Evolutionary conservation across 495 filamentous ascomycete genomes (phyloP), one percentile per base, ranked within the genome.

Genomic region (Apiosordaria backusii): DNA sequence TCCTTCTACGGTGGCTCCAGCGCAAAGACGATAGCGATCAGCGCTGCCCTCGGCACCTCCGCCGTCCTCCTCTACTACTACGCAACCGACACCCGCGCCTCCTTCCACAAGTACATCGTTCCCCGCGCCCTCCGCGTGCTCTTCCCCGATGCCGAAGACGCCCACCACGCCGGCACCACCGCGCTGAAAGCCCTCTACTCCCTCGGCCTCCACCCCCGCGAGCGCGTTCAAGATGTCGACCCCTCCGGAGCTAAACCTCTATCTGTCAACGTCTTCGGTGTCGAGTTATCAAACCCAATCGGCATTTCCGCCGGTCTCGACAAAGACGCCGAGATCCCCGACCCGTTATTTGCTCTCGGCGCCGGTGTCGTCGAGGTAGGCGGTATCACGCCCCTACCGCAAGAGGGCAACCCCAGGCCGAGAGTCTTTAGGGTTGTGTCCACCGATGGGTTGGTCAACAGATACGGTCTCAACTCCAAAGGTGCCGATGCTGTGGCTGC

Each of bases 281-380:
- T 90, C 61, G 84, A 77, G 13, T 82, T 99, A 27, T 79, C 83
- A 63, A 97, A 96, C 75, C 95, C 95, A 0, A 87, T 98, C 66
- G 96, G 88, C 57, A 97, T 92, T 58, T 96, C 93, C 6, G 96
- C 91, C 9, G 95, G 95, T 40, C 85, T 99, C 18, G 95, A 99
- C 80, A 98, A 99, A 79, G 85, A 96, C 74, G 96, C 87, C 53
- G 90, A 96, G 19, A 88, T 97, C 62, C 90, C 92, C 4, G 89
- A 92, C 67, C 82, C 88, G 2, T 84, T 98, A 13, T 89, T 97
- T 65, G 89, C 86, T 2, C 82, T 96, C 5, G 94, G 94, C 21
- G 87, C 92, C 4, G 86, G 85, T 4, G 84, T 97, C 57, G 89
- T 99, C 40, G 95, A 98, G 74, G 88, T 99, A 4, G 96, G 95